Conservation (phyloP, 768 basidiomycete genomes). For the Russula compacta region DNA sequence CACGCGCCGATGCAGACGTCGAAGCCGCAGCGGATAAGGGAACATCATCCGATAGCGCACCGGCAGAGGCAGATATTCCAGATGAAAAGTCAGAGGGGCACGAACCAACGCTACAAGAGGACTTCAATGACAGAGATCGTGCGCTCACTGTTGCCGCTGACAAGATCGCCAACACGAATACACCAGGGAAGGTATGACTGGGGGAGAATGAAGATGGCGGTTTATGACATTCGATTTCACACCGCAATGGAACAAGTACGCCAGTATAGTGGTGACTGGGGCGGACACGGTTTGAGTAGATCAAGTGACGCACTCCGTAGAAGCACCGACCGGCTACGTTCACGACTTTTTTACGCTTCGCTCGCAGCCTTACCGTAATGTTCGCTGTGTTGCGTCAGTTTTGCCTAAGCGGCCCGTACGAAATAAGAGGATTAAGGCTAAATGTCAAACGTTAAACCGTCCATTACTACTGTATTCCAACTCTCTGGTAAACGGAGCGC, state of each 20-base stretch:
- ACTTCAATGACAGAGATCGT: neutral
- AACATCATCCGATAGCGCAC: neutral
- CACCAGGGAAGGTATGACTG: neutral
- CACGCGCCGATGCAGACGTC: slow-evolving; percentile 20
- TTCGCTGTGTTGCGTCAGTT: neutral
- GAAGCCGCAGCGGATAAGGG: slow-evolving; percentile 9
- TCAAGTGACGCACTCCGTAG: neutral
- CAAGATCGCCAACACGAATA: neutral
- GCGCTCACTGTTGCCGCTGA: neutral
- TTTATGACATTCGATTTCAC: neutral
- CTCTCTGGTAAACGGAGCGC: too few species aligned
- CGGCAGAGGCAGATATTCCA: neutral
- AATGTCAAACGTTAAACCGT: too few species aligned
- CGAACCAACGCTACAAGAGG: neutral
- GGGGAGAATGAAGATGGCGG: neutral
- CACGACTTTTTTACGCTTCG: neutral
- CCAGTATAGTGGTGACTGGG: neutral
- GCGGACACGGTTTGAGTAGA: neutral
- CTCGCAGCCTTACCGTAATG: neutral
- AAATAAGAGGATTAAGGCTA: neutral
- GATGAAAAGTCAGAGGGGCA: slow-evolving; percentile 4
- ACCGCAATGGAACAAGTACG: neutral
- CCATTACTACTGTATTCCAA: too few species aligned
- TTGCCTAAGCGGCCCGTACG: neutral
- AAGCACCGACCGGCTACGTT: neutral